Base-by-base conservation (phyloP, 1,139 yeast genomes). In the Dujonia santamariae region DNA sequence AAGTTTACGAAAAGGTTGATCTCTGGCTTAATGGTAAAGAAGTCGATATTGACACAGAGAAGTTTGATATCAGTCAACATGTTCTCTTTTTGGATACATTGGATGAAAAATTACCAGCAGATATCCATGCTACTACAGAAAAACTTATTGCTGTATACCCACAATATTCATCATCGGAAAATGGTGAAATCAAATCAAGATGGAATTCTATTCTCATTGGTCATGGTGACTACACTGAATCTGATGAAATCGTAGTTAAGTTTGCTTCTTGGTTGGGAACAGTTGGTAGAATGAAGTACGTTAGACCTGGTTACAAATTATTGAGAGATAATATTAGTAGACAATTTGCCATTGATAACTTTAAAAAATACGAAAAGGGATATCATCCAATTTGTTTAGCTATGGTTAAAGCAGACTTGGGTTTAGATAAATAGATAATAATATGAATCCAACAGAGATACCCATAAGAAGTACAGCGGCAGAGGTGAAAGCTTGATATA, bases 251-350 rank as follows among this genome's bases (percentile, higher is more conserved):
- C 3, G 65, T 59, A 1, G 28, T 29, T 9, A 32, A 37, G 3
- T 59, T 62, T 43, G 62, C 69, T 4, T 43, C 42, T 20, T 66
- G 72, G 71, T 52, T 66, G 37, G 70, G 70, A 4, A 52, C 63
- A 0, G 65, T 64, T 22, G 72, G 72, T 14, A 51, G 72, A 42
- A 66, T 66, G 72, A 66, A 66, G 45, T 66, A 54, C 35, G 69
- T 64, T 11, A 51, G 71, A 41, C 72, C 72, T 1, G 72, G 72
- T 3, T 65, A 62, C 43, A 54, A 47, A 26, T 43, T 63, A 18
- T 54, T 66, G 35, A 43, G 43, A 25, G 47, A 51, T 19, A 48
- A 47, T n/a, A 53, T 65, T 16, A 48, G 56, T 32, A 47, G 47
- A 26, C 60, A 60, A 2, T 56, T 52, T 43, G 71, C 72, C 2